Conservation (phyloP, 2,329 filamentous ascomycete species). For the Colletotrichum siamense region DNA sequence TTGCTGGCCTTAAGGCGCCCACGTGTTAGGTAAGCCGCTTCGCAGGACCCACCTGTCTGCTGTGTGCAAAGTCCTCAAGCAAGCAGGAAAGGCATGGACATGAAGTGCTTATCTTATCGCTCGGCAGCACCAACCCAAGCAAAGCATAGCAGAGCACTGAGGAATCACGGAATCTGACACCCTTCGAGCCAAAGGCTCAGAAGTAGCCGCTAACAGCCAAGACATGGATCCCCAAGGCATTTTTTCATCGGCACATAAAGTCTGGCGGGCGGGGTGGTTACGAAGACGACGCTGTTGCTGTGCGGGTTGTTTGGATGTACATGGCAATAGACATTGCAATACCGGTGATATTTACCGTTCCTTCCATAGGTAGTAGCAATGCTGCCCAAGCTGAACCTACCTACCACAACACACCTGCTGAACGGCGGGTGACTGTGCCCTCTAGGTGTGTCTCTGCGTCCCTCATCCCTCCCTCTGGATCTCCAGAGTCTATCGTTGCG, state of each 20-base stretch:
- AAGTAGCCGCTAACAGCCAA: slow-evolving; percentile 15
- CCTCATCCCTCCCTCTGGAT: neutral
- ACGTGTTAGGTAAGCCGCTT: neutral
- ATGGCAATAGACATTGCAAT: neutral
- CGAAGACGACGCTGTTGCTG: neutral
- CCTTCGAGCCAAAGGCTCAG: slow-evolving; percentile 1
- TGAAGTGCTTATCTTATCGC: neutral
- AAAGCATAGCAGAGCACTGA: neutral
- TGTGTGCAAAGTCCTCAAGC: neutral
- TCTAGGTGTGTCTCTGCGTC: neutral
- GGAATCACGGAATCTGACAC: slow-evolving; percentile 9
- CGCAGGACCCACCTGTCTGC: neutral
- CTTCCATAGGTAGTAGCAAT: neutral
- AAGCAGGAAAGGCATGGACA: neutral
- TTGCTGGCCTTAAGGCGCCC: neutral
- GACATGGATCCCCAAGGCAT: slow-evolving; percentile 21
- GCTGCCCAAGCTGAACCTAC: neutral
- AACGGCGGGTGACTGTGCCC: neutral
- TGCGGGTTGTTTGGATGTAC: neutral
- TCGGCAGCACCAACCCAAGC: neutral
- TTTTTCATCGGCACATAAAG: slow-evolving; percentile 14
- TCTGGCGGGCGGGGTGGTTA: neutral
- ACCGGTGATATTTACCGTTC: neutral
- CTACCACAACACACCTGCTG: neutral
- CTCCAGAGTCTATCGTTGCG: neutral